Evolutionary conservation across 2,329 filamentous ascomycete species (phyloP), one percentile per base, ranked within the genome.

Genomic region (Epichloe brachyelytri): DNA sequence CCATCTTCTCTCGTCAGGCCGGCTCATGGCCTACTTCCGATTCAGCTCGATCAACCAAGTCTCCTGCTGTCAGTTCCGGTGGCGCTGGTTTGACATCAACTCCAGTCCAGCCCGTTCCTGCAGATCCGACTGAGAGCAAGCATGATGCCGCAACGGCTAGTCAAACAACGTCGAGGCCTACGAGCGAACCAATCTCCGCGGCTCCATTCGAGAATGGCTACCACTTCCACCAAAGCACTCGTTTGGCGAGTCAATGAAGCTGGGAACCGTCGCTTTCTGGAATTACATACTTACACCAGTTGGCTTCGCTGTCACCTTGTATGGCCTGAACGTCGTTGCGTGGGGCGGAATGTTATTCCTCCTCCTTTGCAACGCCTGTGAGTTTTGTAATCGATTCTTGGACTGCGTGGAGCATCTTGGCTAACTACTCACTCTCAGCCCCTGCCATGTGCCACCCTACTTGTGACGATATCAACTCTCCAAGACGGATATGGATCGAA

Each of bases 271-370:
- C 30, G 75, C 78, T 0, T 87, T 86, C 61, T 83, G 80, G 79
- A 76, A 79, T 49, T 95, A 88, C 70, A 79, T 85, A 59, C 70
- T 78, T 38, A 94, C 87, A 0, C 85, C 85, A 0, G 66, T 86
- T 50, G 88, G 88, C 3, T 88, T 93, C 63, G 70, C 87, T 50
- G 78, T 91, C 40, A 85, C 82, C 2, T 65, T 95, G 5, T 95
- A 94, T 65, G 81, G 84, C 12, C 75, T 93, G 52, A 90, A 91
- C 56, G 78, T 95, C 19, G 79, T 95, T 10, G 89, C 86, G 0
- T 95, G 88, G 88, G 88, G 88, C 48, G 88, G 85, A 52, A 95
- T 95, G 88, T 75, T 95, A 36, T 94, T 95, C 68, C 71, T 95
- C 17, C 73, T 95, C 2, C 79, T 95, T 26, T 85, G 83, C 71